Conservation (phyloP, 2,329 filamentous ascomycete genomes). For the Dothideomycetes sp. region DNA sequence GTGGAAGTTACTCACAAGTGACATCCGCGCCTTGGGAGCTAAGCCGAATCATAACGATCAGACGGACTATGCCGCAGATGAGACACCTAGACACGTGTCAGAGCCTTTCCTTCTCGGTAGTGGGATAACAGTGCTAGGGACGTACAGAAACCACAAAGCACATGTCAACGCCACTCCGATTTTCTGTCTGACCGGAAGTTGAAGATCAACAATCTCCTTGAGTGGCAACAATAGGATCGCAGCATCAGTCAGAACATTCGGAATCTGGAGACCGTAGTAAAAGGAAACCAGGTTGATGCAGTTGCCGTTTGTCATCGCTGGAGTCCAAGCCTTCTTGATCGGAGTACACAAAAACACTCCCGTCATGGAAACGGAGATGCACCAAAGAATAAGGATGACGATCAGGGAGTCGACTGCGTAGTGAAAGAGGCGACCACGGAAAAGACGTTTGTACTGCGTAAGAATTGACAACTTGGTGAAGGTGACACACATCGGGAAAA, state of each 20-base stretch:
- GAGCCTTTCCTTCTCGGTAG: too few species aligned
- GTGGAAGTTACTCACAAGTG: conserved; percentile 8
- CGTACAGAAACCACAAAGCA: conserved; percentile 5
- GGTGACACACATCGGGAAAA: conserved; percentile 10
- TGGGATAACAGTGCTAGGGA: too few species aligned
- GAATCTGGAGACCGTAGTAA: conserved; percentile 14
- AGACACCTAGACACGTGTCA: background rate
- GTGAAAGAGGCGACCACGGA: conserved; percentile 8
- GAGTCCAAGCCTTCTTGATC: conserved; percentile 9
- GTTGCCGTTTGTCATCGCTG: background rate
- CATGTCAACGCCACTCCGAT: conserved; percentile 3
- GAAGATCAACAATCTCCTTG: conserved; percentile 4
- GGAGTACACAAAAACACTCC: conserved; percentile 10
- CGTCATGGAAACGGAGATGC: conserved; percentile 7
- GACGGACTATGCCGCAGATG: conserved; percentile 10
- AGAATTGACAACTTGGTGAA: conserved; percentile 12
- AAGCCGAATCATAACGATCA: conserved; percentile 9
- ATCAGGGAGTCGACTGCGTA: conserved; percentile 7
- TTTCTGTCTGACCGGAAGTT: conserved; percentile 8
- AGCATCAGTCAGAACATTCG: conserved; percentile 11
- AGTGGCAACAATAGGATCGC: conserved; percentile 11
- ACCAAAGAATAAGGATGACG: conserved; percentile 9
- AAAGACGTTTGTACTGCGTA: conserved; percentile 11
- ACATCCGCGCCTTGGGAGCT: conserved; percentile 3
- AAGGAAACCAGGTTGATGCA: conserved; percentile 10